A percentile compares a stretch with the other conserved stretches of the same genome.
Evolutionary conservation across 768 basidiomycete species (phyloP).

Genomic region (Atractiella rhizophila): DNA sequence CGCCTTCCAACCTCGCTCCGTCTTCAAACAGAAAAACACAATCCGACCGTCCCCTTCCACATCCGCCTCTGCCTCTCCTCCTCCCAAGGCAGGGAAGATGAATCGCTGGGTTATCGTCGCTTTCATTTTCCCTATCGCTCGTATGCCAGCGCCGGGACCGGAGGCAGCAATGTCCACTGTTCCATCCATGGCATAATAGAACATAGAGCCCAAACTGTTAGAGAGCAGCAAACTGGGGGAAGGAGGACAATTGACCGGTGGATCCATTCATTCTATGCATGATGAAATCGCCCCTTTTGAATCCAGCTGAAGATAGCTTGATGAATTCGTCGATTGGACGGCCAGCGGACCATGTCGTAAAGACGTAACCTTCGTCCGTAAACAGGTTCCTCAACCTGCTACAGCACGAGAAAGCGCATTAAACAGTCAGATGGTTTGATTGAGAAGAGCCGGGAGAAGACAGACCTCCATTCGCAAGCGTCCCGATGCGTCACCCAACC

Average conservation of each 20-base stretch:
- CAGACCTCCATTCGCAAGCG: conserved; percentile 9
- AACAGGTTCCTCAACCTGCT: conserved; percentile 9
- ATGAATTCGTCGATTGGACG: conserved; percentile 12
- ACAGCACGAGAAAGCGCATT: too few relatives aligned
- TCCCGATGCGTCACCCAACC: conserved; percentile 10
- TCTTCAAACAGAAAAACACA: conserved; percentile 17
- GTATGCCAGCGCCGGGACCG: conserved; percentile 8
- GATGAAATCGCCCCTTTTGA: conserved; percentile 12
- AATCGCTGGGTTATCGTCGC: conserved; percentile 19
- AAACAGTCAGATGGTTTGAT: too few relatives aligned
- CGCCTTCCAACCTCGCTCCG: conserved; percentile 14
- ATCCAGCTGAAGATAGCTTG: conserved; percentile 12
- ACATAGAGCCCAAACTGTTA: background rate
- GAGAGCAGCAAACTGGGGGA: too few relatives aligned
- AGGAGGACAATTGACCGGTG: background rate
- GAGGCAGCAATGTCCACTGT: conserved; percentile 17
- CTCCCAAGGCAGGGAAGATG: conserved; percentile 11
- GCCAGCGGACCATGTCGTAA: conserved; percentile 13
- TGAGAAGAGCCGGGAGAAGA: background rate
- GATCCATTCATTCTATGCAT: background rate
- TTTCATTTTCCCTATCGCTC: conserved; percentile 16
- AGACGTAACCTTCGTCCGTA: conserved; percentile 8
- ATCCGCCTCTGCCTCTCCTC: conserved; percentile 15
- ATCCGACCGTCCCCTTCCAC: conserved; percentile 18
- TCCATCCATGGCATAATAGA: conserved; percentile 15